Conservation (phyloP, 371 early-diverging fungal species). For the Mucor irregularis region DNA sequence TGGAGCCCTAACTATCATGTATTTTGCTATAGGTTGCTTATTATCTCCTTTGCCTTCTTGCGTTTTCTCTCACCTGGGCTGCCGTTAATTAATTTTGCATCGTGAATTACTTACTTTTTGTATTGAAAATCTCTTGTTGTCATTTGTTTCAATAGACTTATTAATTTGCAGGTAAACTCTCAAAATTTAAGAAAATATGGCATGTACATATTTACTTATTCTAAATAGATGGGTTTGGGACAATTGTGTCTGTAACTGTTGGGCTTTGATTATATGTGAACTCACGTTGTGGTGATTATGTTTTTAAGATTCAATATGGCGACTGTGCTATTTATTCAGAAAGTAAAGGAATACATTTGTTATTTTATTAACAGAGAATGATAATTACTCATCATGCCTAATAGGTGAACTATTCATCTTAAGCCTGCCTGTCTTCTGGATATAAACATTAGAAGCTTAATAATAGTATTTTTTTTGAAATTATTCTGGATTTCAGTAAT, state of each 20-base stretch:
- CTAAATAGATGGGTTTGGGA: constrained; percentile 3
- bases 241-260: constrained; percentile 6
- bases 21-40: background rate
- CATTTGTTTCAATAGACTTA: constrained; percentile 8
- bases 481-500: constrained; percentile 19
- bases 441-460: constrained; percentile 15
- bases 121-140: constrained; percentile 3
- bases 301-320: constrained; percentile 8
- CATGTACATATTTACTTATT: constrained; percentile 1
- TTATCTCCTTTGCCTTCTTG: constrained; percentile 8
- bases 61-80: constrained; percentile 7
- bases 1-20: constrained; percentile 1
- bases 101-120: constrained; percentile 6
- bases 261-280: constrained; percentile 1
- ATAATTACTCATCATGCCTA: constrained; percentile 11
- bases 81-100: constrained; percentile 7
- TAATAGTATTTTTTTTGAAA: constrained; percentile 17
- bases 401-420: constrained; percentile 14
- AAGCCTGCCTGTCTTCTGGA: constrained; percentile 13
- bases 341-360: constrained; percentile 7
- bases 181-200: constrained; percentile 4
- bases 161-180: constrained; percentile 12
- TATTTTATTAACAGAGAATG: constrained; percentile 10
- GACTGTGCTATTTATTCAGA: constrained; percentile 5
- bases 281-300: constrained; percentile 10